Evolutionary conservation across 176 grass and related monocot genomes (phyloP), one percentile per base, ranked within the genome.

Genomic region (Luzula sylvatica): DNA sequence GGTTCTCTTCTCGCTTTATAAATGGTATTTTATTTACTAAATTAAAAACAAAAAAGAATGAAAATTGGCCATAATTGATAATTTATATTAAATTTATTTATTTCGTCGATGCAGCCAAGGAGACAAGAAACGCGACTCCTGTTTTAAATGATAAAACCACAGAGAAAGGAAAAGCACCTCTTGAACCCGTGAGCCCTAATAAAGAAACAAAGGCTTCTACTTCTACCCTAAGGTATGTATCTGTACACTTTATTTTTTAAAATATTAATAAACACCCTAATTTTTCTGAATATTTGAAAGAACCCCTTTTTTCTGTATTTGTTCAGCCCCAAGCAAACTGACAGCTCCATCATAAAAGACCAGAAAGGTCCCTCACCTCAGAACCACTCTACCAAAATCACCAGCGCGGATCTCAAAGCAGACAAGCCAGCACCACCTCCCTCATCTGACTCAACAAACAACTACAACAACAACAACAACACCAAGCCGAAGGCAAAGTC

Each of bases 181-280:
- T 19, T 22, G 55, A 58, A 69, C 40, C 67, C 26, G 65, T 66
- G 42, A 73, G 61, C 55, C 80, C 47, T 24, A 66, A 61, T 17
- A 68, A 71, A 25, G 81, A 74, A 16, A 61, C 18, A 21, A 90
- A 81, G 20, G 49, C 28, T 9, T 47, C 68, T 12, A 55, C 72
- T 66, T 70, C 65, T 12, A 58, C 21, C 56, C 71, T 52, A 70
- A 90, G 86, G 86, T 90, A 77, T 66, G 15, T 50, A 25, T 51
- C 47, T 46, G 43, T 32, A 32, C 46, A 28, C 15, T 20, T 28
- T 48, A 11, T 17, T 46, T 23, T 18, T 39, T 15, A 47, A 24
- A n/a, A 23, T 0, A 42, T 44, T 23, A 22, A 15, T n/a, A n/a
- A n/a, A n/a, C n/a, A n/a, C n/a, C n/a, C n/a, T n/a, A n/a, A n/a